phyloP scores from a whole-genome alignment of 768 basidiomycete genomes.

The Psilocybe cubensis region DNA sequence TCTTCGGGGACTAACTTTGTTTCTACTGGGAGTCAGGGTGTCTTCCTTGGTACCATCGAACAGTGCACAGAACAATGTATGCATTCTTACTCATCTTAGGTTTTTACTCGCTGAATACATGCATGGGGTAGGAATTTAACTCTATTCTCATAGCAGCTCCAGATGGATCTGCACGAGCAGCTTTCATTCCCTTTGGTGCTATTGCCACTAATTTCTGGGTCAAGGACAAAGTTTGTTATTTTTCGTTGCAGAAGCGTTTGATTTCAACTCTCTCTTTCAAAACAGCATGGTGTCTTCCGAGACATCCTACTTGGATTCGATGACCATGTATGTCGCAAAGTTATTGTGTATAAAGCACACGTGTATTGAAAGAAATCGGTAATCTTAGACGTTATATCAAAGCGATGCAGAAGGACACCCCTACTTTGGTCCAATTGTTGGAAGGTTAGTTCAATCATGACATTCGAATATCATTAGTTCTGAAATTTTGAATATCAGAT shows the following conservation, averaged over 20 bases:
- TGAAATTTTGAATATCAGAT: slow-evolving; percentile 27
- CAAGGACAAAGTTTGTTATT: slow-evolving; percentile 41
- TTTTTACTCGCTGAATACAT: not conserved
- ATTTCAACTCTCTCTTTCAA: not conserved
- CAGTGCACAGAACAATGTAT: slow-evolving; percentile 11
- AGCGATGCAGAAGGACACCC: slow-evolving; percentile 37
- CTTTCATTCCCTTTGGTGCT: slow-evolving; percentile 49
- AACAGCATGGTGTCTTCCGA: slow-evolving; percentile 39
- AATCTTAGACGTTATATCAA: slow-evolving; percentile 34
- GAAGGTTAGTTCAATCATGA: slow-evolving; percentile 28
- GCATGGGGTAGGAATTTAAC: slow-evolving; percentile 28
- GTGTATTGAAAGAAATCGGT: not conserved
- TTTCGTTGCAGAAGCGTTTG: not conserved
- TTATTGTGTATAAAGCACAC: not conserved
- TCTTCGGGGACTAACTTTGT: not conserved
- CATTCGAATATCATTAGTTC: not conserved
- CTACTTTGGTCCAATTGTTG: slow-evolving; percentile 46
- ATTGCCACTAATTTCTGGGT: slow-evolving; percentile 50
- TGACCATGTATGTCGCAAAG: slow-evolving; percentile 33
- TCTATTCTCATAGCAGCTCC: slow-evolving; percentile 35
- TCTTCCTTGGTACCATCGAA: not conserved
- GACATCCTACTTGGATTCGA: slow-evolving; percentile 54
- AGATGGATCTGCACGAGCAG: slow-evolving; percentile 43
- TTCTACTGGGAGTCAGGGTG: not conserved
- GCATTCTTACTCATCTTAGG: not conserved